phyloP scores from a whole-genome alignment of 495 filamentous ascomycete species.

The Lepidopterella palustris region DNA sequence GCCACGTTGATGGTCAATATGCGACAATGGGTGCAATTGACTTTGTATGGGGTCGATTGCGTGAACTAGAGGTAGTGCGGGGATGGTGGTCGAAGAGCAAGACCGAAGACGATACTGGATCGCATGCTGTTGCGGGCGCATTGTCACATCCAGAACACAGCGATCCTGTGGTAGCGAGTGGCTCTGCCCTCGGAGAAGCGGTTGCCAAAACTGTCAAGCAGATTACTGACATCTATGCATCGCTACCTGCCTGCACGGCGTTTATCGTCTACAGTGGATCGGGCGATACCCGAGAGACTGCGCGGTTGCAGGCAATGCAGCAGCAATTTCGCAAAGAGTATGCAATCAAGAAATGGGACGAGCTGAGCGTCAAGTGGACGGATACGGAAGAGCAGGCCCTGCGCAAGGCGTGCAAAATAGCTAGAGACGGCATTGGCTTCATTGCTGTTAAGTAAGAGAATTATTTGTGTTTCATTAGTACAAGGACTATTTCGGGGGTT shows the following conservation, averaged over 20 bases:
- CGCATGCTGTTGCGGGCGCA: conserved; percentile 16
- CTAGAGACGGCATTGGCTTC: conserved; percentile 75
- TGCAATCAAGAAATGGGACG: conserved; percentile 74
- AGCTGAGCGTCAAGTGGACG: conserved; percentile 84
- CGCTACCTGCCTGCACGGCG: conserved; percentile 74
- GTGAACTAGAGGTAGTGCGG: conserved; percentile 71
- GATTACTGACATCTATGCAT: conserved; percentile 64
- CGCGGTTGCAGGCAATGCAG: conserved; percentile 65
- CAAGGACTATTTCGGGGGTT: neutral
- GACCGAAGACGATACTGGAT: conserved; percentile 33
- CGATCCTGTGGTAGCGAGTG: conserved; percentile 7
- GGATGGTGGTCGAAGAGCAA: conserved; percentile 67
- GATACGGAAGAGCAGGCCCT: conserved; percentile 77
- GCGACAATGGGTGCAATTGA: conserved; percentile 69
- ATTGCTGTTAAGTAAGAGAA: conserved; percentile 61
- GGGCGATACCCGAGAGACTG: conserved; percentile 77
- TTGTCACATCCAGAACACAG: conserved; percentile 10
- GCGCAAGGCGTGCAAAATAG: conserved; percentile 59
- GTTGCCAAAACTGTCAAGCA: conserved; percentile 48
- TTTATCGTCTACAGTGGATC: conserved; percentile 85
- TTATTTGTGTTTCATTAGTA: conserved; percentile 12
- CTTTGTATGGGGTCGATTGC: conserved; percentile 82
- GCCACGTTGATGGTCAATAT: conserved; percentile 54
- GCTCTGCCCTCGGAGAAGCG: conserved; percentile 37
- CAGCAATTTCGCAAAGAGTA: conserved; percentile 70